These are phyloP conservation scores for Microdochium paspali DNA, from an alignment of 2,329 filamentous ascomycete species.

Conservation along the genomic window DNA sequence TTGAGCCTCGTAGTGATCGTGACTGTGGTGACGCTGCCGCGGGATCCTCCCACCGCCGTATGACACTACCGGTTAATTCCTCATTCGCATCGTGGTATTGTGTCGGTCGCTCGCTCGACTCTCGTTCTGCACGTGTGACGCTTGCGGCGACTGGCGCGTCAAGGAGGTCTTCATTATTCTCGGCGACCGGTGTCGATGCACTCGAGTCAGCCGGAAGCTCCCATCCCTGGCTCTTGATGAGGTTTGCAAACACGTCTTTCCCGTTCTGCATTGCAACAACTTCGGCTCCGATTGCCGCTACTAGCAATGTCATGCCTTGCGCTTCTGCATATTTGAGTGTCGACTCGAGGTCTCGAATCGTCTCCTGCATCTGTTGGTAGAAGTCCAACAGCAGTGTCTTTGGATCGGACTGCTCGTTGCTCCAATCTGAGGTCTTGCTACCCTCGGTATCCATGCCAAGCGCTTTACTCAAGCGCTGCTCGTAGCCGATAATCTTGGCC, in stretches of 20 bases:
- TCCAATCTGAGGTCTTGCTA: constrained; percentile 8
- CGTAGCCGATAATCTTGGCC: constrained; percentile 52
- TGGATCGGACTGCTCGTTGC: constrained; percentile 14
- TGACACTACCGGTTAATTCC: constrained; percentile 21
- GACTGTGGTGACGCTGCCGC: constrained; percentile 43
- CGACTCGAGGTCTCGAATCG: constrained; percentile 45
- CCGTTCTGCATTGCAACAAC: constrained; percentile 57
- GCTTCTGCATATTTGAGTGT: constrained; percentile 45
- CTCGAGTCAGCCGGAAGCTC: constrained; percentile 16
- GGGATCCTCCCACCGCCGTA: constrained; percentile 19
- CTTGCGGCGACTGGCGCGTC: constrained; percentile 6
- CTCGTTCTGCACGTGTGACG: no score
- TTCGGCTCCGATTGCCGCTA: constrained; percentile 68
- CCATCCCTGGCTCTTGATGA: neutral
- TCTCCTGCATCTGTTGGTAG: constrained; percentile 44
- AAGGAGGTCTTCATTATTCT: constrained; percentile 2
- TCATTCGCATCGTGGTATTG: constrained; percentile 7
- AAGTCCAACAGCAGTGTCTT: constrained; percentile 34
- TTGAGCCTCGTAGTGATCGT: constrained; percentile 30
- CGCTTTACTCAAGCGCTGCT: constrained; percentile 27
- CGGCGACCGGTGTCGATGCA: constrained; percentile 8
- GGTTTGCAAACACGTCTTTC: constrained; percentile 37
- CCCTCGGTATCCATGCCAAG: constrained; percentile 7
- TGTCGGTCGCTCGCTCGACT: constrained; percentile 2
- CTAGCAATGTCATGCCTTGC: constrained; percentile 63